Evolutionary conservation across 352 stramenopile genomes (phyloP), one percentile per base, ranked within the genome.

Genomic region (Phytophthora meadii): DNA sequence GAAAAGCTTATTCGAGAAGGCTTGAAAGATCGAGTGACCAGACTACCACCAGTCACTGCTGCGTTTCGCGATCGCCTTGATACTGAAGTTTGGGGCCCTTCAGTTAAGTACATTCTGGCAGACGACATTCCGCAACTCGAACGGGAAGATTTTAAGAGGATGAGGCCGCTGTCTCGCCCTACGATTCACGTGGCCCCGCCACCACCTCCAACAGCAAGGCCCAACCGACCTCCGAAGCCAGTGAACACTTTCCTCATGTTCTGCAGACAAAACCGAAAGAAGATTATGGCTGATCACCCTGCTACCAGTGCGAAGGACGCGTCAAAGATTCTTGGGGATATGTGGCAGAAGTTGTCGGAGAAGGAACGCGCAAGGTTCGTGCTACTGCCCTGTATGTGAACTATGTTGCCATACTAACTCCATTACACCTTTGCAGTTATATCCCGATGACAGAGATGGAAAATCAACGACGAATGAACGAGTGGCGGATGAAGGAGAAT

Each of bases 211-310:
- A 48, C 61, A 36, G 36, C 56, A 9, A 89, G 84, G 62, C 76
- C 83, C 9, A 93, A 93, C 41, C 81, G 83, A 2, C 85, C 85
- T 22, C 86, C 86, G 5, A 94, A 94, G 67, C 86, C 86, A 28
- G 86, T 94, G 19, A 94, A 94, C 56, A 92, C 86, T 25, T 94
- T 94, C 48, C 72, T 94, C 30, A 92, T 94, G 82, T 94, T 94
- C 61, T 94, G 86, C 48, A 88, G 77, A 15, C 80, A 92, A 72
- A 91, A 83, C 65, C 70, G 85, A 22, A 93, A 93, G 70, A 89
- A 88, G 65, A 89, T 93, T 58, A 92, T 93, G 85, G 75, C 68
- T 19, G 76, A 89, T 22, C 78, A 92, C 58, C 78, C 78, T 28
- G 87, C 79, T 58, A 88, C 80, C 9, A 94, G 75, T 24, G 86